Evolutionary conservation across 352 stramenopile species (phyloP).

Genomic region (Plasmopara muralis): DNA sequence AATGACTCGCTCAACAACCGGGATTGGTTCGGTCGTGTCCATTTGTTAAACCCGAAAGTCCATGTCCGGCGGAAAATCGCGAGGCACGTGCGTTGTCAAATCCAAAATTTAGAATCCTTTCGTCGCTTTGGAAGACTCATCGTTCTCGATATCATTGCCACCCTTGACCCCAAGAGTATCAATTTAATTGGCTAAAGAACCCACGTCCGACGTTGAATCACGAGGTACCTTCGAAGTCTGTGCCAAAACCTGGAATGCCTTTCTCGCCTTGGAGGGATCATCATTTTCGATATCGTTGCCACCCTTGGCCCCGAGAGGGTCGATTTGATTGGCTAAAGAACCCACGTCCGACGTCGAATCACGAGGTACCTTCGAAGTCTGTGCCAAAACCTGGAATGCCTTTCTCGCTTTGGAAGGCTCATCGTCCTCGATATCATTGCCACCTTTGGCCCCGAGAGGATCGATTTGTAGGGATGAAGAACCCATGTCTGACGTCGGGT

Average conservation of each 20-base stretch:
- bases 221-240: neutral
- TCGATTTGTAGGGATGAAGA: neutral
- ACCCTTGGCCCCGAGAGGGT: conserved; percentile 1
- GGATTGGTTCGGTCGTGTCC: no score
- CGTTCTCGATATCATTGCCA: conserved; percentile 4
- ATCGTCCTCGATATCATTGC: conserved; percentile 3
- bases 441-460: conserved; percentile 1
- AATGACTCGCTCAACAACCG: no score
- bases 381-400: neutral
- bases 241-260: conserved; percentile 1
- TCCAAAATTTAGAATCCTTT: no score
- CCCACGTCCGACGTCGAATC: neutral
- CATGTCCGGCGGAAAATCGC: no score
- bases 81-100: no score
- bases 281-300: conserved; percentile 3
- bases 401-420: conserved; percentile 9
- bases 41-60: no score
- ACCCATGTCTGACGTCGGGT: neutral
- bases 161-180: conserved; percentile 1
- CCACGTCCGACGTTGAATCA: neutral
- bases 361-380: neutral
- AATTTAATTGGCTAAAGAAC: no score
- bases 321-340: neutral
- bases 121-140: no score
- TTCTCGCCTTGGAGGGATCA: conserved; percentile 6